Evolutionary conservation across 345 rosid species (phyloP), one percentile per base, ranked within the genome.

Genomic region (Litchi chinensis): DNA sequence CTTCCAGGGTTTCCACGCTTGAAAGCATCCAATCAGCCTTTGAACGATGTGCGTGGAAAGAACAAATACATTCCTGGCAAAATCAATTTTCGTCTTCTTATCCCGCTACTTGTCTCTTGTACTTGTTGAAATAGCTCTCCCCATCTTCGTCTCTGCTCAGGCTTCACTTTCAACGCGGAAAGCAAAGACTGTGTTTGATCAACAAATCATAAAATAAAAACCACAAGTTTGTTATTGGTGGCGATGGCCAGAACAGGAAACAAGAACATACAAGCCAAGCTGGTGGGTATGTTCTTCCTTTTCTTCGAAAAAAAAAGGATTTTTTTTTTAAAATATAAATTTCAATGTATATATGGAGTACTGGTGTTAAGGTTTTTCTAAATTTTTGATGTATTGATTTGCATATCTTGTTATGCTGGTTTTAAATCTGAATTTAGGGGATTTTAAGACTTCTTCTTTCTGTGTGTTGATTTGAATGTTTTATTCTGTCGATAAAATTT

Each of bases 191-290:
- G 32, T 74, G 9, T 66, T 48, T 48, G 9, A 37, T 75, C 46
- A 12, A 10, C 9, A 26, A 15, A 48, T 19, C 9, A 18, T n/a
- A 6, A 19, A 32, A n/a, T 3, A 3, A 65, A 19, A 32, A 24
- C 8, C 10, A 26, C 28, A 75, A 65, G 37, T 67, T 8, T 68
- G 70, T 37, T 76, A 13, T 75, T 65, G 64, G 52, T 73, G n/a
- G 1, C 1, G 21, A 87, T 88, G 94, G 89, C 88, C 3, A 85
- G 91, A 71, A 82, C 88, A 0, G 81, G 91, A 80, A 88, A 81
- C 88, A 92, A 85, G 83, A 92, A 89, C 87, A 86, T 88, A 75
- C 97, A 92, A 86, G 94, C 94, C 87, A 92, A 92, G 87, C 94
- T 92, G 97, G 97, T 92, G 85, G 93, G 92, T 89, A 92, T 81